phyloP scores from a whole-genome alignment of 345 rosid species.

The Hevea brasiliensis region DNA sequence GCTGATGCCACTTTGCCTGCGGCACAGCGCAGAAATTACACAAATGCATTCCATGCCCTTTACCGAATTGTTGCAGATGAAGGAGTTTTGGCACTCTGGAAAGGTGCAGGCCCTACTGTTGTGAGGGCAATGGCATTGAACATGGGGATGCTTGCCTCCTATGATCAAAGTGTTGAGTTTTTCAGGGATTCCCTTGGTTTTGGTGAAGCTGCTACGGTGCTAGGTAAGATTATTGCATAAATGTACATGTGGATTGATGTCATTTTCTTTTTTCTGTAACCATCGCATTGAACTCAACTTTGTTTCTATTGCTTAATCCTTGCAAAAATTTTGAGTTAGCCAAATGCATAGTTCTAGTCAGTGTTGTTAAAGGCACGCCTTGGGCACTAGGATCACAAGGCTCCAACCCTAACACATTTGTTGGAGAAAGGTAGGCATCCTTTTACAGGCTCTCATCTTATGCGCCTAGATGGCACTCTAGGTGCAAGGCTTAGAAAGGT shows the following conservation, averaged over 20 bases:
- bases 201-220: conserved; percentile 69
- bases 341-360: neutral
- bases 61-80: conserved; percentile 77
- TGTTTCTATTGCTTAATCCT: neutral
- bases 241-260: neutral
- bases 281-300: neutral
- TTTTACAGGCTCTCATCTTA: too few species aligned
- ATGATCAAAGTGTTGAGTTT: conserved; percentile 93
- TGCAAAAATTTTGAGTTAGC: neutral
- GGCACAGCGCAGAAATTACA: conserved; percentile 89
- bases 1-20: conserved; percentile 90
- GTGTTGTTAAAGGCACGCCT: too few species aligned
- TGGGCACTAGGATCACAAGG: too few species aligned
- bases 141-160: conserved; percentile 99
- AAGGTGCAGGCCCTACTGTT: conserved; percentile 99
- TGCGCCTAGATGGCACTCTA: too few species aligned
- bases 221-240: conserved; percentile 35
- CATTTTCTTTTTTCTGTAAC: neutral
- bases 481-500: too few species aligned
- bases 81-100: conserved; percentile 97
- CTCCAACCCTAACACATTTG: too few species aligned
- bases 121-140: conserved; percentile 99
- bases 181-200: conserved; percentile 72
- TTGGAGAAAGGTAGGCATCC: too few species aligned
- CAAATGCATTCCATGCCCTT: conserved; percentile 94